Percentiles rank a stretch among this genome's conserved stretches.
Conservation (phyloP, 352 stramenopile genomes). For the Globisporangium orthogonon region DNA sequence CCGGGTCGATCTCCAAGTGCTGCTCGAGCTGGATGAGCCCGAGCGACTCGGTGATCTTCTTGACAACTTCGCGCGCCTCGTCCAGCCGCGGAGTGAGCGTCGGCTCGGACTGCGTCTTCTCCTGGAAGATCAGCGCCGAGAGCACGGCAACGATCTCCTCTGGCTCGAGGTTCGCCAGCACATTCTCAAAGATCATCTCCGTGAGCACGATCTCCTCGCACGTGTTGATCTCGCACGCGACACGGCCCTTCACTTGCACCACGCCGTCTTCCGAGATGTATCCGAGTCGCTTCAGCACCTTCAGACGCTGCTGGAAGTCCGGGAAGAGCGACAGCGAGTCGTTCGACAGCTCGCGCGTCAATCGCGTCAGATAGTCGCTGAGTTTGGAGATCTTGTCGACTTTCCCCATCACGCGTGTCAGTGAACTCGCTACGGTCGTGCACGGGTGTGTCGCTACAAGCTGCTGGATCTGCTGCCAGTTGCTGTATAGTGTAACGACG, state of each 20-base stretch:
- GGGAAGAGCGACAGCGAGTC: conserved; percentile 94
- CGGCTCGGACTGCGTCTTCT: conserved; percentile 84
- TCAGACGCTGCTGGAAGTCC: conserved; percentile 94
- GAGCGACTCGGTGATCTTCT: conserved; percentile 73
- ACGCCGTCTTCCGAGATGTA: conserved; percentile 89
- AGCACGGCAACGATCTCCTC: conserved; percentile 96
- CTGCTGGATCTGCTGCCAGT: conserved; percentile 54
- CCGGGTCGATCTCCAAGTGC: conserved; percentile 84
- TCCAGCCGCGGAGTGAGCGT: conserved; percentile 68
- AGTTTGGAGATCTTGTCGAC: conserved; percentile 76
- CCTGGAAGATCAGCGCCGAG: conserved; percentile 96
- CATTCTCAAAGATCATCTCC: conserved; percentile 99
- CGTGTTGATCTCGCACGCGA: conserved; percentile 98
- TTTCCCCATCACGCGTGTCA: conserved; percentile 46
- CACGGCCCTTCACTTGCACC: conserved; percentile 94
- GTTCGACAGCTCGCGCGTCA: conserved; percentile 70
- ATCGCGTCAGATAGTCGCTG: conserved; percentile 48
- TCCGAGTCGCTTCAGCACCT: conserved; percentile 90
- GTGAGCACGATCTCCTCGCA: conserved; percentile 97
- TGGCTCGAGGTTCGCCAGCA: conserved; percentile 94
- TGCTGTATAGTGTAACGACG: conserved; percentile 51
- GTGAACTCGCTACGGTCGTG: conserved; percentile 16
- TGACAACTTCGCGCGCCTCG: conserved; percentile 83
- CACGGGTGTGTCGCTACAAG: conserved; percentile 48
- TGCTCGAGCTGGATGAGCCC: conserved; percentile 80